Conservation (phyloP, 1,139 yeast genomes). For the Hemisphaericaspora xylofermentans region DNA sequence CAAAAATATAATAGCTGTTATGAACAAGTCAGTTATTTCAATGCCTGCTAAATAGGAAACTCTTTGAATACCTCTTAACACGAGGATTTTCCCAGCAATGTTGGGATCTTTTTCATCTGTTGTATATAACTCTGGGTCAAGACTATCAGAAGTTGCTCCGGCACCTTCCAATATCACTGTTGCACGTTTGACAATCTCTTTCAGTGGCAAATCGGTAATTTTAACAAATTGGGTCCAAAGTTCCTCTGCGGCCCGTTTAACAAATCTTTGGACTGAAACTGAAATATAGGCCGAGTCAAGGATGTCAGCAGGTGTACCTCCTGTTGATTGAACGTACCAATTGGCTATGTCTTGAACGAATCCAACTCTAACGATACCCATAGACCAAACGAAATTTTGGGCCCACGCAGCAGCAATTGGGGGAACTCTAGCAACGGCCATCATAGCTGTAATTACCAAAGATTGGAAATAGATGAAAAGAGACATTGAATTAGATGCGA, state of each 20-base stretch:
- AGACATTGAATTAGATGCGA: slow-evolving; percentile 92
- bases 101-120: slow-evolving; percentile 64
- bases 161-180: slow-evolving; percentile 33
- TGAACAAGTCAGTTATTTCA: slow-evolving; percentile 80
- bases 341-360: slow-evolving; percentile 85
- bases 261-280: slow-evolving; percentile 65
- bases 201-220: neutral
- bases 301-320: slow-evolving; percentile 81
- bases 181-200: slow-evolving; percentile 10
- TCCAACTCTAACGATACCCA: slow-evolving; percentile 79
- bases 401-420: slow-evolving; percentile 99
- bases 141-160: slow-evolving; percentile 36
- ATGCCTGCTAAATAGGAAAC: slow-evolving; percentile 82
- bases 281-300: slow-evolving; percentile 57
- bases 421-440: slow-evolving; percentile 91
- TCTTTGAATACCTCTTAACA: slow-evolving; percentile 88
- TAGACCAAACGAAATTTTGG: slow-evolving; percentile 94
- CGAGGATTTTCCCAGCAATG: slow-evolving; percentile 63
- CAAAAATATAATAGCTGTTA: slow-evolving; percentile 84
- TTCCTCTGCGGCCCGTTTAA: slow-evolving; percentile 19
- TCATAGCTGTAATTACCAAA: slow-evolving; percentile 89
- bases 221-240: slow-evolving; percentile 1
- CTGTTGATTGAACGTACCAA: slow-evolving; percentile 97
- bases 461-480: slow-evolving; percentile 92
- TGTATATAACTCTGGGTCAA: slow-evolving; percentile 60